phyloP scores from a whole-genome alignment of 352 stramenopile species.

The Globisporangium iwayamae region DNA sequence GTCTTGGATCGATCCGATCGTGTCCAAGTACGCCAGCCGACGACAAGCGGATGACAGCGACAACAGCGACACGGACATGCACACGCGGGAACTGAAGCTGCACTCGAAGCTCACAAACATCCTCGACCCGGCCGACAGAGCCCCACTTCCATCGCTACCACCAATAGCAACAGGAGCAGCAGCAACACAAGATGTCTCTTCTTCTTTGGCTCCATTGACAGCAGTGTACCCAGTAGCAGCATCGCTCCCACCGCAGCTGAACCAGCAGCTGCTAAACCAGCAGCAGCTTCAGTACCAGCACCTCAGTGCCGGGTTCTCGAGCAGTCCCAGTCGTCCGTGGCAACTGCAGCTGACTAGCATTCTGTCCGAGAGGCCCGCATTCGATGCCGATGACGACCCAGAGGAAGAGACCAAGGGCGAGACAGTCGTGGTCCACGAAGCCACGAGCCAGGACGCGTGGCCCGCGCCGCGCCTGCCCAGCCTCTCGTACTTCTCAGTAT shows the following conservation, averaged over 20 bases:
- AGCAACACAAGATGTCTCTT: not conserved
- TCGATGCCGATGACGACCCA: not conserved
- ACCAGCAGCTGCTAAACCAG: not conserved
- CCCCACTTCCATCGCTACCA: not conserved
- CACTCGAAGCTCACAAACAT: constrained; percentile 14
- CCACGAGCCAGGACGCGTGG: not conserved
- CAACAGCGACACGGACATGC: not conserved
- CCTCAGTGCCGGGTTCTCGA: not conserved
- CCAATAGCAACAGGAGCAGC: not conserved
- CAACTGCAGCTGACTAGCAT: constrained; percentile 15
- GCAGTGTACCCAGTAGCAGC: not conserved
- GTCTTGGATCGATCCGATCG: constrained; percentile 4
- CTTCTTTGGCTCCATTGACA: not conserved
- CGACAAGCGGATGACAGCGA: not conserved
- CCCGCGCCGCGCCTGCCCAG: not conserved
- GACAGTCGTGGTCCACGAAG: not conserved
- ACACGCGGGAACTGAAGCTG: not conserved
- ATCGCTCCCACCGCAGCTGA: not conserved
- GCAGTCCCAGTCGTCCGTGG: constrained; percentile 5
- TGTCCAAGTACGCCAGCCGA: constrained; percentile 10
- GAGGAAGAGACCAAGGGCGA: constrained; percentile 8
- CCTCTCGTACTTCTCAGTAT: constrained; percentile 6
- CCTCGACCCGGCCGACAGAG: constrained; percentile 7
- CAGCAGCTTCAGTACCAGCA: not conserved
- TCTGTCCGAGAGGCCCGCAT: not conserved